These are phyloP conservation scores for Artemisia tridentata DNA, from an alignment of 129 eudicot genomes.

Conservation along the genomic window DNA sequence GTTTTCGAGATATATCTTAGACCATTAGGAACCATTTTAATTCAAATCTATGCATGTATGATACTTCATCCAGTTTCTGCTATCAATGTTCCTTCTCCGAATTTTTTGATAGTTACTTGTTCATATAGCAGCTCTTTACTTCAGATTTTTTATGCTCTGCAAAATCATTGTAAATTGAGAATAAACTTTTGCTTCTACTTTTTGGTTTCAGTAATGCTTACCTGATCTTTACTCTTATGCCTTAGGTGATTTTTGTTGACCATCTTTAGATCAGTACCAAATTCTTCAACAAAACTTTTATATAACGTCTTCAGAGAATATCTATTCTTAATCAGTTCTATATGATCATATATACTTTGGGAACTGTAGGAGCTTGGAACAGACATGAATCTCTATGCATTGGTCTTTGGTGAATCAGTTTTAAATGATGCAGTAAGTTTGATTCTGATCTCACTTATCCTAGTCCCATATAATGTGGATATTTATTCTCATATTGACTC, in stretches of 20 bases:
- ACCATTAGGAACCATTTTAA: background rate
- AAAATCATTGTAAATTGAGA: background rate
- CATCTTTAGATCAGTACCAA: background rate
- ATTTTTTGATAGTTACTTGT: too few relatives aligned
- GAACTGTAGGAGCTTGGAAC: constrained; percentile 91
- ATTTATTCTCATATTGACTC: background rate
- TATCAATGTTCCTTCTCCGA: background rate
- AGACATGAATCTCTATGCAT: constrained; percentile 86
- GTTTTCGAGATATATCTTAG: background rate
- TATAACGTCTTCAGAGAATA: background rate
- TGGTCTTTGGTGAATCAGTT: constrained; percentile 99
- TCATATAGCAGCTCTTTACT: background rate
- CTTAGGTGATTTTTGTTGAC: background rate
- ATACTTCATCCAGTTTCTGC: constrained; percentile 4
- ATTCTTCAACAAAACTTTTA: background rate
- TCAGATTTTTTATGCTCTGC: constrained; percentile 11
- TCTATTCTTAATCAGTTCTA: constrained; percentile 12
- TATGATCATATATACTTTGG: constrained; percentile 27
- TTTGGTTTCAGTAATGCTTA: background rate
- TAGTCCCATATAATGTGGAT: constrained; percentile 16
- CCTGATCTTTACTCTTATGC: too few relatives aligned
- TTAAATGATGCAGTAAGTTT: constrained; percentile 96
- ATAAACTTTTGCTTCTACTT: background rate
- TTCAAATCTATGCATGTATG: background rate
- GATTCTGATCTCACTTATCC: constrained; percentile 10